A percentile compares a stretch with the other conserved stretches of the same genome.
These are phyloP conservation scores for Penicillium sp. DNA, from an alignment of 2,329 filamentous ascomycete species.

Conservation along the genomic window DNA sequence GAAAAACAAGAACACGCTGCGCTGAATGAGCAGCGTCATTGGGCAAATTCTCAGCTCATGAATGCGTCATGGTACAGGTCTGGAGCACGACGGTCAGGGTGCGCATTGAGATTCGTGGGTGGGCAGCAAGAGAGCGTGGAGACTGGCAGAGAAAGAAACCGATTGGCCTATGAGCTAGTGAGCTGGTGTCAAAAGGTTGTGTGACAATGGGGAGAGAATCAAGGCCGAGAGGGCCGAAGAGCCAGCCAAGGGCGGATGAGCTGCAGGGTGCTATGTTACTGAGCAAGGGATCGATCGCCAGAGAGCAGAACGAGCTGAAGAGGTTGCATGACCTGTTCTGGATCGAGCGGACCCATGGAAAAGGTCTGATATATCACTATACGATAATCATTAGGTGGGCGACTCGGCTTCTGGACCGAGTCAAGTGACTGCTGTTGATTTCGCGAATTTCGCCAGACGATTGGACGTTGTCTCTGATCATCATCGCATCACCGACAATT, in stretches of 20 bases:
- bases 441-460: not conserved
- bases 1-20: not conserved
- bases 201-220: not conserved
- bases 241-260: not conserved
- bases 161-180: constrained; percentile 3
- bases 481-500: not conserved
- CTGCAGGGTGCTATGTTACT: not conserved
- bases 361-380: not conserved
- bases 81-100: not conserved
- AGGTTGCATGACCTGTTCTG: constrained; percentile 7
- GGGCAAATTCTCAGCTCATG: not conserved
- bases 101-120: not conserved
- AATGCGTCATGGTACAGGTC: constrained; percentile 2
- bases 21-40: not conserved
- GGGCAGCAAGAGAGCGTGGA: not conserved
- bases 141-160: not conserved
- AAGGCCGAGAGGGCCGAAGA: not conserved
- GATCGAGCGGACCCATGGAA: constrained; percentile 4
- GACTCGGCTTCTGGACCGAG: not conserved
- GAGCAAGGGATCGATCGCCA: not conserved
- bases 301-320: not conserved
- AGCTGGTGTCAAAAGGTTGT: not conserved
- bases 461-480: constrained; percentile 4
- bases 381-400: not conserved
- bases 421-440: not conserved